Base-by-base conservation (phyloP, 164 flowering plant species). In the Tetracentron sinense region DNA sequence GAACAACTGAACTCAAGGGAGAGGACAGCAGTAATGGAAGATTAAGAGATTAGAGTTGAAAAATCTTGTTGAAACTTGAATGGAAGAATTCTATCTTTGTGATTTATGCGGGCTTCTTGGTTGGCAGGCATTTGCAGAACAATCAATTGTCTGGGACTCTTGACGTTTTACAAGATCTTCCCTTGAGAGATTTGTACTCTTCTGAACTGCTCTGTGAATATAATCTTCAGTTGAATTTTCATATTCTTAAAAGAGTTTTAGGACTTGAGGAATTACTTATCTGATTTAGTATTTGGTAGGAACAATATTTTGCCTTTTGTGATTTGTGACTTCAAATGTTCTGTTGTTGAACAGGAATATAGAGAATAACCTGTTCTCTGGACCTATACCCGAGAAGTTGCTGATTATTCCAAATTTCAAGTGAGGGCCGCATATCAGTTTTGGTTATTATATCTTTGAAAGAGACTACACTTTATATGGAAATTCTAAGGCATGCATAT, bases 121-220 rank as follows among this genome's bases (percentile, higher is more conserved):
- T 75, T 74, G 62, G 71, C 95, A 94, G 99, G 53, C 91, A 69
- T 58, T 52, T 94, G 82, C 96, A 94, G 85, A 72, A 82, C 75
- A 94, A 94, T 75, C 83, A 83, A 60, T 79, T 94, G 6, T 79
- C 96, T 35, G 99, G 99, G 64, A 78, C 88, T 57, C 90, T 94
- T 51, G 86, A 89, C 82, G 90, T 94, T 62, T 66, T 94, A 29
- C 92, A 90, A 76, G 86, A 90, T 79, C 90, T 93, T 60, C 86
- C 85, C 19, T 73, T 94, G 48, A 65, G 35, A 67, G 88, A 91
- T 64, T 74, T 94, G 99, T 91, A 84, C 33, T 59, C 47, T 69
- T 79, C 73, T 72, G 22, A 60, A 54, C 64, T 72, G 44, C 58
- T 54, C 60, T 30, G 10, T 61, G 14, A 23, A 61, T 42, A 42